Evolutionary conservation across 257 asterid species (phyloP).

Genomic region (Orobanche coerulescens): DNA sequence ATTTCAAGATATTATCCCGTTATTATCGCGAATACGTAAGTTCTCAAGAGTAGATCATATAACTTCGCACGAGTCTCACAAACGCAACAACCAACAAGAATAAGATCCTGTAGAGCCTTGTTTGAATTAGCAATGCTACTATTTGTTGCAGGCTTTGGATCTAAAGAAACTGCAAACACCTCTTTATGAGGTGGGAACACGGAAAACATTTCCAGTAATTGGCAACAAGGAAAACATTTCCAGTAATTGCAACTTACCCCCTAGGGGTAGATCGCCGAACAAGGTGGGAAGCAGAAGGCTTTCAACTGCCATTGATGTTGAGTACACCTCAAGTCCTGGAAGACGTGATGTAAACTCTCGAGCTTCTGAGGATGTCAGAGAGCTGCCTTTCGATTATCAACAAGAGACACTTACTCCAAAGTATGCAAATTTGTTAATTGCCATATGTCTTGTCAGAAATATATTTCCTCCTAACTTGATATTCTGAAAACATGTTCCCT

Average conservation of each 20-base stretch:
- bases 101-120: constrained; percentile 12
- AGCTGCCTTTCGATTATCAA: constrained; percentile 42
- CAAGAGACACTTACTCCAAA: constrained; percentile 67
- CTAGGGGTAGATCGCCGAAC: constrained; percentile 85
- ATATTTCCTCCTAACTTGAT: constrained; percentile 14
- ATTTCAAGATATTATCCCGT: no score
- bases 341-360: constrained; percentile 36
- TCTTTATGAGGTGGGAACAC: constrained; percentile 72
- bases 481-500: constrained; percentile 16
- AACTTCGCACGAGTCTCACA: no score
- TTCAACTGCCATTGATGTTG: constrained; percentile 63
- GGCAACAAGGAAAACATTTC: constrained; percentile 78
- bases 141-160: constrained; percentile 62
- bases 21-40: no score
- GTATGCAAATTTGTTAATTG: constrained; percentile 28
- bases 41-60: no score
- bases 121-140: constrained; percentile 10
- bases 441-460: constrained; percentile 2
- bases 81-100: no score
- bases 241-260: constrained; percentile 71
- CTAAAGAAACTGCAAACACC: constrained; percentile 91
- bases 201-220: constrained; percentile 57
- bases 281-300: constrained; percentile 55
- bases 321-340: constrained; percentile 55
- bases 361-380: constrained; percentile 56